Evolutionary conservation across 2,329 filamentous ascomycete genomes (phyloP), one percentile per base, ranked within the genome.

Genomic region (Graphiopsis chlorocephala): DNA sequence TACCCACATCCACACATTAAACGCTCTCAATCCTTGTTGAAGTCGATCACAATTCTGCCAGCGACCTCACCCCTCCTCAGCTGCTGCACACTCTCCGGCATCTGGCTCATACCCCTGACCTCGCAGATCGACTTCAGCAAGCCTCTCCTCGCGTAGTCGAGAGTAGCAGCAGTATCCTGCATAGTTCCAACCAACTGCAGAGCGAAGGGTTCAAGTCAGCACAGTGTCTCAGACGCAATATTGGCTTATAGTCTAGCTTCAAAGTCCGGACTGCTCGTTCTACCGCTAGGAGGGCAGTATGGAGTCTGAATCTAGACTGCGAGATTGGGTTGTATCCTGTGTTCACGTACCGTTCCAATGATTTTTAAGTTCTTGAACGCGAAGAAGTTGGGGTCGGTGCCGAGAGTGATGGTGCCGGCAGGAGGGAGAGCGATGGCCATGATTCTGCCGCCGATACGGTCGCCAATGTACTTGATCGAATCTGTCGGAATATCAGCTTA

Each of bases 21-120:
- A 4, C 25, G 17, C 6, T 35, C 23, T 42, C 26, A 75, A 33
- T 73, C 69, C 68, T 72, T 75, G 66, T 85, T 83, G 68, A 86
- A 86, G 69, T 85, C 81, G 23, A 86, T 78, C 14, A 85, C 83
- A 50, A 83, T 79, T 20, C 83, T 74, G 1, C 84, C 84, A 8
- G 83, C 81, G 52, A 86, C 78, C 68, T 85, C 77, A 0, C 83
- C 83, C 45, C 75, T 76, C 62, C 76, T 76, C 68, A 86, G 70
- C 68, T 81, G 80, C 69, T 84, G 78, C 25, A 86, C 81, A 20
- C 79, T 82, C 68, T 85, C 83, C 17, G 83, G 74, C 52, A 85
- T 77, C 47, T 78, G 68, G 35, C 79, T 79, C 67, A 85, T 70
- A 0, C 77, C 77, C 64, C 80, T 78, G 2, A 84, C 79, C 31